Percentiles rank a stretch among this genome's conserved stretches.
Evolutionary conservation across 2,329 filamentous ascomycete genomes (phyloP).

Genomic region (Huntiella moniliformis): DNA sequence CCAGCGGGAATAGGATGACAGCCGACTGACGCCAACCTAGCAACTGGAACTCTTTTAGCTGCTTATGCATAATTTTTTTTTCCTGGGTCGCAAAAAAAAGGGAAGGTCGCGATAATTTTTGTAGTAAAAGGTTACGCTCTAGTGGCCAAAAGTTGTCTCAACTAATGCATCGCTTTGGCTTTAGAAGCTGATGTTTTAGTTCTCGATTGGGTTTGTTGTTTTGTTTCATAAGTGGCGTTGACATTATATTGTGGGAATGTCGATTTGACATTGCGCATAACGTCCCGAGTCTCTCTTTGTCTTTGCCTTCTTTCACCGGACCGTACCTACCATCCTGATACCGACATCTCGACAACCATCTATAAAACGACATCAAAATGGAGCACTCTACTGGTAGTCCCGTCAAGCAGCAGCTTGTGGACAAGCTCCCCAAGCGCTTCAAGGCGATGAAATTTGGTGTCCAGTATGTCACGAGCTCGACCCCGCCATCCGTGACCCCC

Average conservation of each 20-base stretch:
- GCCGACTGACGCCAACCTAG: constrained; percentile 6
- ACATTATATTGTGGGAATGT: no score
- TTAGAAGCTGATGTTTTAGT: background rate
- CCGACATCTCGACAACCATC: background rate
- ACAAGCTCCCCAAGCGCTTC: constrained; percentile 78
- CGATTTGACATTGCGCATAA: no score
- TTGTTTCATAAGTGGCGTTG: no score
- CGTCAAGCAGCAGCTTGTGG: constrained; percentile 74
- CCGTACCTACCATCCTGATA: background rate
- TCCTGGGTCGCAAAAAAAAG: constrained; percentile 1
- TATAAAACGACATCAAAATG: constrained; percentile 6
- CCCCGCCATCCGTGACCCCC: background rate
- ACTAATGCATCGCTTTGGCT: background rate
- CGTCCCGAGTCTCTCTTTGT: no score
- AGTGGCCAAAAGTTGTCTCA: no score
- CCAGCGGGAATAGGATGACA: constrained; percentile 1
- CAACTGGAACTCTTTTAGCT: constrained; percentile 1
- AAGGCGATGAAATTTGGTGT: constrained; percentile 89
- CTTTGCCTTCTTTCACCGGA: background rate
- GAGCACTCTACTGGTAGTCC: constrained; percentile 18
- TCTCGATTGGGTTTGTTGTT: no score
- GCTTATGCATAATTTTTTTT: constrained; percentile 10
- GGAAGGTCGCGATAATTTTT: constrained; percentile 3
- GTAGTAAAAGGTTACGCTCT: background rate
- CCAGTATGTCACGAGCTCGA: constrained; percentile 35